Conservation (phyloP, 371 early-diverging fungal species). For the Actinomucor elegans region DNA sequence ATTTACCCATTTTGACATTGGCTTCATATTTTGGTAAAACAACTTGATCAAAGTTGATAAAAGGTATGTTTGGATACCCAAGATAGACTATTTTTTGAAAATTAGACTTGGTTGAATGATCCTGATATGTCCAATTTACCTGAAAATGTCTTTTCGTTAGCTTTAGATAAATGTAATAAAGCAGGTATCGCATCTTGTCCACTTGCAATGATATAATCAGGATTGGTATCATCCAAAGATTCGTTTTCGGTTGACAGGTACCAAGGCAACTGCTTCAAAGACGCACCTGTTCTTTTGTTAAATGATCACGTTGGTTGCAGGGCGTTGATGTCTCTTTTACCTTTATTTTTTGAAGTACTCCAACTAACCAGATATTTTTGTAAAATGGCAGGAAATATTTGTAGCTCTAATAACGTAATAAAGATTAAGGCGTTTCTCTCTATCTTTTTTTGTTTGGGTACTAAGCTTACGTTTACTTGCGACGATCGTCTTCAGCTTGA, state of each 20-base stretch:
- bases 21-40: constrained; percentile 45
- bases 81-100: constrained; percentile 28
- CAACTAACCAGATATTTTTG: constrained; percentile 23
- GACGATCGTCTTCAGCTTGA: constrained; percentile 17
- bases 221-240: constrained; percentile 3
- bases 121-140: no score
- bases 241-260: constrained; percentile 21
- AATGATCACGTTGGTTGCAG: no score
- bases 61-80: constrained; percentile 46
- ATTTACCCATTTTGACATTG: constrained; percentile 40
- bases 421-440: background rate
- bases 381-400: constrained; percentile 23
- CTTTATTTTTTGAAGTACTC: constrained; percentile 6
- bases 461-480: constrained; percentile 22
- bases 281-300: background rate
- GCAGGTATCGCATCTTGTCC: constrained; percentile 39
- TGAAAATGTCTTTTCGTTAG: constrained; percentile 21
- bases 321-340: background rate
- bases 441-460: background rate
- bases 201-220: constrained; percentile 39
- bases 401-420: no score
- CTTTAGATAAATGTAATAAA: constrained; percentile 22
- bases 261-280: constrained; percentile 28
- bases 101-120: no score
- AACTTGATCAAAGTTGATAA: constrained; percentile 47